Percentiles rank a stretch among this genome's conserved stretches.
Evolutionary conservation across 257 asterid genomes (phyloP).

Genomic region (Linaria vulgaris): DNA sequence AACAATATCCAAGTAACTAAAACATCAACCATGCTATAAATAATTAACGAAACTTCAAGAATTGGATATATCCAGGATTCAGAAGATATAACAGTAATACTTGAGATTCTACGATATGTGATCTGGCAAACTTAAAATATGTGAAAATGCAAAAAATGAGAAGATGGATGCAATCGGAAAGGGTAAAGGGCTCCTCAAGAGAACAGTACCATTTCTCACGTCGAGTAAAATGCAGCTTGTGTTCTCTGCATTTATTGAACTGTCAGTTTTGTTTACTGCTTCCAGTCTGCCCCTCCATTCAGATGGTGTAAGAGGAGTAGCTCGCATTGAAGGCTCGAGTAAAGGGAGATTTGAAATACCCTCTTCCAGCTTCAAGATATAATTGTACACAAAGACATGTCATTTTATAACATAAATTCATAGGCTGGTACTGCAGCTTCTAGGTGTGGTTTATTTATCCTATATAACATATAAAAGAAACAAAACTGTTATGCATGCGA

Average conservation of each 20-base stretch:
- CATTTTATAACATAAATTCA: background rate
- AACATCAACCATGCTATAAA: background rate
- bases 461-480: no score
- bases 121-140: slow-evolving; percentile 16
- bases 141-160: background rate
- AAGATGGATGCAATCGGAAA: background rate
- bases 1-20: background rate
- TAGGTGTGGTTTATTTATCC: no score
- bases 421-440: background rate
- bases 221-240: slow-evolving; percentile 65
- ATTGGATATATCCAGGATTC: slow-evolving; percentile 15
- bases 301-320: slow-evolving; percentile 81
- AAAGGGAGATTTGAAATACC: slow-evolving; percentile 86
- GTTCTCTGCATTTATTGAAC: slow-evolving; percentile 29
- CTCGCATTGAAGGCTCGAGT: slow-evolving; percentile 77
- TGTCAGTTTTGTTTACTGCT: slow-evolving; percentile 38
- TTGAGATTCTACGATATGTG: background rate
- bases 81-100: background rate
- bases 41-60: slow-evolving; percentile 16
- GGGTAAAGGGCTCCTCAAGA: background rate
- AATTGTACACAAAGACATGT: slow-evolving; percentile 10
- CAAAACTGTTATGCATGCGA: no score
- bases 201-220: slow-evolving; percentile 79
- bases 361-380: slow-evolving; percentile 64
- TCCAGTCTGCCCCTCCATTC: slow-evolving; percentile 83